Conservation (phyloP, 495 filamentous ascomycete species). For the Glutinoglossum americanum region DNA sequence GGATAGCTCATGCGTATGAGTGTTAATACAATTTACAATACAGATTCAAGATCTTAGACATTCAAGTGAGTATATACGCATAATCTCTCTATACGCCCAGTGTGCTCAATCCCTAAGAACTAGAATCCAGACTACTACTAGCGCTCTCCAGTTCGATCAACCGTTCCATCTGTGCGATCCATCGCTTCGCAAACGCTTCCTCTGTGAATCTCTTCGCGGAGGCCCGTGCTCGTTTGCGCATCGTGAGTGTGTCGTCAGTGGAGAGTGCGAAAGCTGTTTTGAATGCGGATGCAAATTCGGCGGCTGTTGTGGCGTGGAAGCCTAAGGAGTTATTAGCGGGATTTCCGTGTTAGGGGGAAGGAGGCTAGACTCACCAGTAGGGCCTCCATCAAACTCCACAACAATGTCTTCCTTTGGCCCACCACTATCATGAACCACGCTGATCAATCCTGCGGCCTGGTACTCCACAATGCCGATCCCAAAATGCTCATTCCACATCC, state of each 20-base stretch:
- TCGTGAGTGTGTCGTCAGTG: slow-evolving; percentile 40
- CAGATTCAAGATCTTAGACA: too few species aligned
- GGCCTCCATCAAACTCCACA: slow-evolving; percentile 46
- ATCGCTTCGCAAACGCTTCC: slow-evolving; percentile 55
- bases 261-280: slow-evolving; percentile 40
- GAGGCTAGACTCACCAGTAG: slow-evolving; percentile 31
- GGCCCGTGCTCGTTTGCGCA: slow-evolving; percentile 49
- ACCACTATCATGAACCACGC: slow-evolving; percentile 77
- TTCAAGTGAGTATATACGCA: too few species aligned
- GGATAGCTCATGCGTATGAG: too few species aligned
- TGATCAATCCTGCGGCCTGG: slow-evolving; percentile 79
- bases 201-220: slow-evolving; percentile 74
- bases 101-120: not conserved
- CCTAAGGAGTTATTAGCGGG: slow-evolving; percentile 24
- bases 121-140: not conserved
- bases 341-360: not conserved
- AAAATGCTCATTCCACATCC: slow-evolving; percentile 99
- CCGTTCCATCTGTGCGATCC: slow-evolving; percentile 48
- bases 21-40: too few species aligned
- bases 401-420: slow-evolving; percentile 90
- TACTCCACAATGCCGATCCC: slow-evolving; percentile 98
- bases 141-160: slow-evolving; percentile 29
- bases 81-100: too few species aligned
- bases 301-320: slow-evolving; percentile 56
- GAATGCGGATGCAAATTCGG: slow-evolving; percentile 61